Conservation (phyloP, 306 rosid species). For the Gastrolobium villosum region DNA sequence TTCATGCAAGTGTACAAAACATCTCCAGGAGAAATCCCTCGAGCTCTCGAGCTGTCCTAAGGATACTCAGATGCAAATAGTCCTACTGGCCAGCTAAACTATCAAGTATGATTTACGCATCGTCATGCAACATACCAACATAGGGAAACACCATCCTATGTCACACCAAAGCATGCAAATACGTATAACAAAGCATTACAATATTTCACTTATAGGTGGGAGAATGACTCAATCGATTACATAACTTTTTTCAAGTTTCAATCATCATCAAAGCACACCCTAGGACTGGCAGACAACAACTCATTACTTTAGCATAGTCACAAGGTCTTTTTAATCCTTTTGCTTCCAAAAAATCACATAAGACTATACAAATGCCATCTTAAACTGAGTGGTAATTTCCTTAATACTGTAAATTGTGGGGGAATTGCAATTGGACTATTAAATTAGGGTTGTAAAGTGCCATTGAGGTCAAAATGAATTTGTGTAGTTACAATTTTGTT, state of each 20-base stretch:
- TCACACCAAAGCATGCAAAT: too few relatives aligned
- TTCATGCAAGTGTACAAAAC: too few relatives aligned
- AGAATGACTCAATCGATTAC: background rate
- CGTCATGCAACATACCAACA: too few relatives aligned
- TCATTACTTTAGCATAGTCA: background rate
- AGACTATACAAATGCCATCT: background rate
- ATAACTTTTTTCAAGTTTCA: background rate
- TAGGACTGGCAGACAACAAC: background rate
- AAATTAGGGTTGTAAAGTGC: background rate
- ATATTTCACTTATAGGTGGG: background rate
- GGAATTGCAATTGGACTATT: background rate
- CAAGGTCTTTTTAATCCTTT: background rate
- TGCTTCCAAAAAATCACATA: background rate
- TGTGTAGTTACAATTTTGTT: background rate
- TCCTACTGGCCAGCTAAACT: too few relatives aligned
- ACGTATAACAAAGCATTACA: too few relatives aligned
- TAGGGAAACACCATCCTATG: too few relatives aligned
- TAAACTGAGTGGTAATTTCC: background rate
- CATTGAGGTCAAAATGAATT: background rate
- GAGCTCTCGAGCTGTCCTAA: too few relatives aligned
- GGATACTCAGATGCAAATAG: too few relatives aligned
- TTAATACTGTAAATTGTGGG: background rate
- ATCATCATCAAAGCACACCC: slow-evolving; percentile 1
- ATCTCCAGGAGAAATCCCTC: too few relatives aligned
- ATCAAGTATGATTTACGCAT: too few relatives aligned